Percentiles rank a stretch among this genome's conserved stretches.
These are phyloP conservation scores for Komagataella kurtzmanii DNA, from an alignment of 805 yeast genomes.

Conservation along the genomic window DNA sequence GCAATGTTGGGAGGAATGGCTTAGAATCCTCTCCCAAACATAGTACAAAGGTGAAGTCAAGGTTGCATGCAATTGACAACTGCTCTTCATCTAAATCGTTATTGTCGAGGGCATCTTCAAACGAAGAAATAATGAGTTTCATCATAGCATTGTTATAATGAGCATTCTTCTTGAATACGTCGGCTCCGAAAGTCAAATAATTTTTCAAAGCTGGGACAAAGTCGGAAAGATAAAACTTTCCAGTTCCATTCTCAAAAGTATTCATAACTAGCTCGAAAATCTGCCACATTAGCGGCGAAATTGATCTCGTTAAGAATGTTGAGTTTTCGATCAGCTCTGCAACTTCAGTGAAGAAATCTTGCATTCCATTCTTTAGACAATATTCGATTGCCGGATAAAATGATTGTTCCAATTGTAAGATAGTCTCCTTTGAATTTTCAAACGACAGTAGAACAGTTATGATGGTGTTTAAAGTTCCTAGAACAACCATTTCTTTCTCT, in stretches of 20 bases:
- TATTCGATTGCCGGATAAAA: constrained; percentile 62
- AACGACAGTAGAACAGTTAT: constrained; percentile 77
- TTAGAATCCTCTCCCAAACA: constrained; percentile 36
- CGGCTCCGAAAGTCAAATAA: constrained; percentile 45
- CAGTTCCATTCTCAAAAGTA: constrained; percentile 27
- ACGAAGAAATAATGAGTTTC: constrained; percentile 23
- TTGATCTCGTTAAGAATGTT: constrained; percentile 44
- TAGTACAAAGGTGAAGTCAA: constrained; percentile 52
- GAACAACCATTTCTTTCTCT: constrained; percentile 76
- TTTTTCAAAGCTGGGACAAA: constrained; percentile 62
- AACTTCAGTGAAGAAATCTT: constrained; percentile 73
- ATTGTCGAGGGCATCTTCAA: constrained; percentile 20
- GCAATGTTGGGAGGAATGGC: constrained; percentile 29
- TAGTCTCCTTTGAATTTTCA: constrained; percentile 66
- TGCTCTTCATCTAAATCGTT: constrained; percentile 29
- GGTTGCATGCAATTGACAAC: constrained; percentile 40
- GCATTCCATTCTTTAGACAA: constrained; percentile 51
- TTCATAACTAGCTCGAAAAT: constrained; percentile 38
- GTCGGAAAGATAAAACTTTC: constrained; percentile 63
- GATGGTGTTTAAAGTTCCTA: constrained; percentile 78
- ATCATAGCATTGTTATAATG: constrained; percentile 34
- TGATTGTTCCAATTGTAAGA: constrained; percentile 55
- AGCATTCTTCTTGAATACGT: constrained; percentile 31
- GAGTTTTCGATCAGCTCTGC: constrained; percentile 72
- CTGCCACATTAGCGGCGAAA: constrained; percentile 68